Evolutionary conservation across 768 basidiomycete species (phyloP).

Genomic region (Pleurotus platypus): DNA sequence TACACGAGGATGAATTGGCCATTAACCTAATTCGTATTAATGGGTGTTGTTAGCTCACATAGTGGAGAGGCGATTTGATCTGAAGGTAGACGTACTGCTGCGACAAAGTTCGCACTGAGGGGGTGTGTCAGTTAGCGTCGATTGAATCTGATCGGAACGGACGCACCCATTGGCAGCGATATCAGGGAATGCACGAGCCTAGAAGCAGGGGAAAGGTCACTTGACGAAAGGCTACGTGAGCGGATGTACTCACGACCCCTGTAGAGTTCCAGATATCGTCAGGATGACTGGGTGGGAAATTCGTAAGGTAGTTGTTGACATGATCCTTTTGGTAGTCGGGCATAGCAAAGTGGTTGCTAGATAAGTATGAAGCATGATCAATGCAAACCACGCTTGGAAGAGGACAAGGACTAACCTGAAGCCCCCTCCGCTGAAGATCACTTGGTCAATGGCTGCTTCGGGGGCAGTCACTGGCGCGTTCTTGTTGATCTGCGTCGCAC

Average conservation of each 20-base stretch:
- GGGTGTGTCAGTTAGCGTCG: neutral
- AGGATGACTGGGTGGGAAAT: constrained; percentile 20
- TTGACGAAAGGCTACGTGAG: constrained; percentile 2
- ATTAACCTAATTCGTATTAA: constrained; percentile 22
- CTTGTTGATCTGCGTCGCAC: constrained; percentile 40
- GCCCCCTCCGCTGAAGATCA: constrained; percentile 34
- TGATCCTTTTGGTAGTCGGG: constrained; percentile 35
- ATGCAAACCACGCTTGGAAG: neutral
- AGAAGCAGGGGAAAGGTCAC: constrained; percentile 14
- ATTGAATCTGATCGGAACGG: neutral
- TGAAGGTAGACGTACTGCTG: constrained; percentile 25
- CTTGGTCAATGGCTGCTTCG: constrained; percentile 34
- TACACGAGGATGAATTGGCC: constrained; percentile 34
- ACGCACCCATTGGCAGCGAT: constrained; percentile 38
- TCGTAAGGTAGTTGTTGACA: constrained; percentile 30
- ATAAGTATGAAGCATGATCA: neutral
- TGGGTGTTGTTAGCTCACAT: neutral
- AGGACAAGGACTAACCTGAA: constrained; percentile 15
- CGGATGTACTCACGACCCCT: constrained; percentile 20
- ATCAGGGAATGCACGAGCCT: constrained; percentile 47
- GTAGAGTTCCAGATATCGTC: constrained; percentile 27
- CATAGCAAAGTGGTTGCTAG: constrained; percentile 36
- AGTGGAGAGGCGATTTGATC: too few relatives aligned
- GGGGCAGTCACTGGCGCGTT: constrained; percentile 23
- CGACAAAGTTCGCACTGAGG: constrained; percentile 38